phyloP scores from a whole-genome alignment of 2,329 filamentous ascomycete genomes.

The Botryosphaeria dothidea region DNA sequence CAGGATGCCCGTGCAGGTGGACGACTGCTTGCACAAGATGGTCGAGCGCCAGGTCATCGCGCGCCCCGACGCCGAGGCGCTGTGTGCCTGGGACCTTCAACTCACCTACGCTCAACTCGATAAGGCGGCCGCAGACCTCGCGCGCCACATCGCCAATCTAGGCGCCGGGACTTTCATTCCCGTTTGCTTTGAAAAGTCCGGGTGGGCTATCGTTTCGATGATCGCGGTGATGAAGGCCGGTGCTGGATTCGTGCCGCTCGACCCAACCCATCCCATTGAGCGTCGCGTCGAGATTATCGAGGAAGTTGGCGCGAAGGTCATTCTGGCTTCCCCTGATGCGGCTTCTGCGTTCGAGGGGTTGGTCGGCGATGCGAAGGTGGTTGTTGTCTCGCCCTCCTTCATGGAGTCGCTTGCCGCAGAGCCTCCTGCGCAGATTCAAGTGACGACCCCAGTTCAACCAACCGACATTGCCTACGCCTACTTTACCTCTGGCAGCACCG shows the following conservation, averaged over 20 bases:
- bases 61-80: conserved; percentile 43
- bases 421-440: conserved; percentile 49
- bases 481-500: conserved; percentile 29
- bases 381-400: conserved; percentile 20
- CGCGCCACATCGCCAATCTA: conserved; percentile 37
- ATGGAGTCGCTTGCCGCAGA: conserved; percentile 31
- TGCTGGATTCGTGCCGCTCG: conserved; percentile 27
- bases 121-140: conserved; percentile 30
- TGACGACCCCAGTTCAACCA: conserved; percentile 31
- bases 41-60: conserved; percentile 30
- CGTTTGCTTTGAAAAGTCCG: conserved; percentile 10
- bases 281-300: conserved; percentile 21
- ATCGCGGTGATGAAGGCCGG: conserved; percentile 38
- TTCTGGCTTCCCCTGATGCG: conserved; percentile 29
- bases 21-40: conserved; percentile 49
- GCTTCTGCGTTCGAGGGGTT: conserved; percentile 2
- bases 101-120: conserved; percentile 52
- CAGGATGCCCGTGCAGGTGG: not conserved
- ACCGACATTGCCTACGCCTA: conserved; percentile 28
- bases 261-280: conserved; percentile 23
- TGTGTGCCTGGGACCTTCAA: conserved; percentile 53
- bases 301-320: conserved; percentile 32
- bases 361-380: conserved; percentile 24
- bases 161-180: conserved; percentile 24
- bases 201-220: conserved; percentile 35